Percentiles rank a stretch among this genome's conserved stretches.
Conservation (phyloP, 169 alveolate genomes). For the Toxoplasma gondii region DNA sequence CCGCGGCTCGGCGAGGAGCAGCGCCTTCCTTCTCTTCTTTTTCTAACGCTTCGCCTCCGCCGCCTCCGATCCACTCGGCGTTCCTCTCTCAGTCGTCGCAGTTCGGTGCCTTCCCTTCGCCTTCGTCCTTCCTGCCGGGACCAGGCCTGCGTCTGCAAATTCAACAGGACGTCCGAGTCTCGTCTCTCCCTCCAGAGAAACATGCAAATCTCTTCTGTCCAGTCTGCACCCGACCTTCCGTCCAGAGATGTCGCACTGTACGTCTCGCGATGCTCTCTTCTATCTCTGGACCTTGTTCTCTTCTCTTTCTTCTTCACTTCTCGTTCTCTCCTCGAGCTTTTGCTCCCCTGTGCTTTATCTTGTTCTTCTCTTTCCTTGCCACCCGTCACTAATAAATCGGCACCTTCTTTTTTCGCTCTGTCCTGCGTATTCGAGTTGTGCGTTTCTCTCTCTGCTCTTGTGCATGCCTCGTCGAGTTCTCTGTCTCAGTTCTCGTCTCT, state of each 20-base stretch:
- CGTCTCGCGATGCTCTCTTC: not conserved
- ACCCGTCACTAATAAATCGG: no score
- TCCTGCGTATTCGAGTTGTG: no score
- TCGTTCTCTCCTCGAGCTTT: no score
- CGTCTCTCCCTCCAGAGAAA: not conserved
- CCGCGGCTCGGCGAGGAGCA: not conserved
- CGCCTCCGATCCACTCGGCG: not conserved
- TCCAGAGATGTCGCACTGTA: not conserved
- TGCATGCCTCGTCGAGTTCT: no score
- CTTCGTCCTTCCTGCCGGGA: not conserved
- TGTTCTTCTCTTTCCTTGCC: no score
- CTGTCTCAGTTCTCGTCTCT: no score
- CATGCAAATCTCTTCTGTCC: not conserved
- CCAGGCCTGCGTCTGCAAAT: not conserved
- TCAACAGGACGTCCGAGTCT: not conserved
- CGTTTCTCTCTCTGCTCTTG: no score
- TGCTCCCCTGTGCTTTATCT: no score
- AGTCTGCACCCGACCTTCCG: not conserved
- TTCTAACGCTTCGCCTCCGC: not conserved
- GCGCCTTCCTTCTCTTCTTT: not conserved
- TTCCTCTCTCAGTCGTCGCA: not conserved
- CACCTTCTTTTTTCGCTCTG: no score
- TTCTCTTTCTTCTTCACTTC: not conserved
- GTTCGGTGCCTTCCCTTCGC: not conserved
- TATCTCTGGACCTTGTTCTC: not conserved